Base-by-base conservation (phyloP, 371 early-diverging fungal species). In the Rhizopus microsporus region DNA sequence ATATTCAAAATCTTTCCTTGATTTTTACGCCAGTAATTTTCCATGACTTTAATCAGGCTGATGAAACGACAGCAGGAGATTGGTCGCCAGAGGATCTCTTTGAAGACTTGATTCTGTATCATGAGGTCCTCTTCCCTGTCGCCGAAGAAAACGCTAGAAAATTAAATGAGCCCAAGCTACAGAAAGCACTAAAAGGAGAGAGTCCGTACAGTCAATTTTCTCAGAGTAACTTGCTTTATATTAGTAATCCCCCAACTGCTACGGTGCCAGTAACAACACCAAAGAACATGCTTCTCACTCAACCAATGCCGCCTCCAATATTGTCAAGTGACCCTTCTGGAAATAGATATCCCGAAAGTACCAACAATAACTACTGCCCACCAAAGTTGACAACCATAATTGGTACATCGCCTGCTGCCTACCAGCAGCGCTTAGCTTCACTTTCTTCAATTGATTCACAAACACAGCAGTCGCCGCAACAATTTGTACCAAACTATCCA, bases 1-100 rank as follows among this genome's bases (percentile, higher is more conserved):
- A 72, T 15, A 60, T 78, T 5, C 71, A 72, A 16, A 78, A 78
- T 49, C 23, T 78, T 6, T 72, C 71, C 9, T 58, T 78, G 56
- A 69, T 78, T 35, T 78, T 78, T 44, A 75, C 73, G 4, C 78
- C 78, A 1, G 78, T 72, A 9, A 75, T 78, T 34, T 78, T 78
- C 56, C 75, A 78, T 37, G 75, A 78, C 15, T 72, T 70, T 17
- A 73, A 74, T 55, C 77, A 73, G 45, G 70, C 73, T 7, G 62
- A 66, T 46, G 60, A 63, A 30, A 23, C 38, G 13, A 56, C 34
- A 4, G 9, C 42, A 5, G 56, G 57, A 9, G 72, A 68, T 13
- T 72, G 69, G 67, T 57, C 60, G 2, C 57, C 63, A 1, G 72
- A 72, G 15, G 61, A 63, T 39, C 46, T 72, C 2, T 66, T 72